phyloP scores from a whole-genome alignment of 2,329 filamentous ascomycete species.

The Septoria petroselini region DNA sequence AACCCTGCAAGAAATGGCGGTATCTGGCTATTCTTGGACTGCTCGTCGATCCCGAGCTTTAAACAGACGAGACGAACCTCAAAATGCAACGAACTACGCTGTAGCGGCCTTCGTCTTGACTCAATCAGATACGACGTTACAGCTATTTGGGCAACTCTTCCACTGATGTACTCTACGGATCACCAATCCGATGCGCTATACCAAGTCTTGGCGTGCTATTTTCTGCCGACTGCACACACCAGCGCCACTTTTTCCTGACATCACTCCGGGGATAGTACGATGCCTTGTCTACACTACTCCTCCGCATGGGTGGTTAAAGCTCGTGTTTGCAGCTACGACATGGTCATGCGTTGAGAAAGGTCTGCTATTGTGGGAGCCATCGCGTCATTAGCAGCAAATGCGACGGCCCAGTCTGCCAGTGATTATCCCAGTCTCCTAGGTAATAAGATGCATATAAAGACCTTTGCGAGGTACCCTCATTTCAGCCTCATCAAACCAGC shows the following conservation, averaged over 20 bases:
- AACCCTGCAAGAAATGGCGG: not conserved
- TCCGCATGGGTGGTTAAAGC: not conserved
- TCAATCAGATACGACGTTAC: slow-evolving; percentile 2
- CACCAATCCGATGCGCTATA: not conserved
- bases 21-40: slow-evolving; percentile 10
- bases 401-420: not conserved
- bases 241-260: slow-evolving; percentile 8
- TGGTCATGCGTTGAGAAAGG: not conserved
- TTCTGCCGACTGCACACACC: not conserved
- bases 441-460: slow-evolving; percentile 1
- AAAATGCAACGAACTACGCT: not conserved
- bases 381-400: slow-evolving; percentile 3
- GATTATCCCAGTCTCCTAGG: slow-evolving; percentile 5
- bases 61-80: slow-evolving; percentile 3
- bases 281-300: not conserved
- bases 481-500: slow-evolving; percentile 4
- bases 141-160: not conserved
- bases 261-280: slow-evolving; percentile 7
- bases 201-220: not conserved
- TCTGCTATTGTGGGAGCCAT: slow-evolving; percentile 5
- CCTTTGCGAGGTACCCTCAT: not conserved
- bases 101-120: not conserved
- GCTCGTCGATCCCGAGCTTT: slow-evolving; percentile 8
- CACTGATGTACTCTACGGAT: not conserved
- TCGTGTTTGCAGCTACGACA: slow-evolving; percentile 1